Conservation (phyloP, 495 filamentous ascomycete genomes). For the Peziza echinospora region DNA sequence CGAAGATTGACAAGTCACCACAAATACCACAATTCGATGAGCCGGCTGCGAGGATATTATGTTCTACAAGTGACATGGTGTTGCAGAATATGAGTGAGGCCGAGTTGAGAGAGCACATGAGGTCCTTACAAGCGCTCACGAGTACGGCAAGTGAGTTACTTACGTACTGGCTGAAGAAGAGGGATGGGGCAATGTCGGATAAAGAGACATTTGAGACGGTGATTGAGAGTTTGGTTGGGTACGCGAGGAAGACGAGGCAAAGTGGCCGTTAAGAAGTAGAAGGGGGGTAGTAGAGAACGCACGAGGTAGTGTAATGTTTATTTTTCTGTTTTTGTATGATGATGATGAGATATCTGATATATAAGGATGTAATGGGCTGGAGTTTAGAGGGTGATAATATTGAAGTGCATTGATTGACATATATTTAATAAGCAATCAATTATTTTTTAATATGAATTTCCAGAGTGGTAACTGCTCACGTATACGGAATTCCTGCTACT, state of each 20-base stretch:
- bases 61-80: slow-evolving; percentile 64
- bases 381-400: too few relatives aligned
- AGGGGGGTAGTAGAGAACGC: too few relatives aligned
- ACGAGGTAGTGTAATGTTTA: too few relatives aligned
- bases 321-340: too few relatives aligned
- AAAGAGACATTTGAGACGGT: slow-evolving; percentile 94
- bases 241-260: slow-evolving; percentile 74
- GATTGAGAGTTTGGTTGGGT: slow-evolving; percentile 92
- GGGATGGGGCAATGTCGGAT: slow-evolving; percentile 66
- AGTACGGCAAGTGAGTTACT: slow-evolving; percentile 50
- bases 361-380: too few relatives aligned
- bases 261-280: slow-evolving; percentile 4
- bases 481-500: too few relatives aligned
- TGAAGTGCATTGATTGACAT: too few relatives aligned
- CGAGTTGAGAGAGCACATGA: slow-evolving; percentile 57
- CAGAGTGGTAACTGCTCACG: too few relatives aligned
- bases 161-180: slow-evolving; percentile 70
- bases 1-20: slow-evolving; percentile 7
- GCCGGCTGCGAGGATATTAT: slow-evolving; percentile 52
- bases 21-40: slow-evolving; percentile 35
- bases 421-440: too few relatives aligned
- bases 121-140: slow-evolving; percentile 43
- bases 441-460: too few relatives aligned
- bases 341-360: too few relatives aligned
- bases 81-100: slow-evolving; percentile 48